phyloP scores from a whole-genome alignment of 2,329 filamentous ascomycete genomes.

The Orbilia brochopaga region DNA sequence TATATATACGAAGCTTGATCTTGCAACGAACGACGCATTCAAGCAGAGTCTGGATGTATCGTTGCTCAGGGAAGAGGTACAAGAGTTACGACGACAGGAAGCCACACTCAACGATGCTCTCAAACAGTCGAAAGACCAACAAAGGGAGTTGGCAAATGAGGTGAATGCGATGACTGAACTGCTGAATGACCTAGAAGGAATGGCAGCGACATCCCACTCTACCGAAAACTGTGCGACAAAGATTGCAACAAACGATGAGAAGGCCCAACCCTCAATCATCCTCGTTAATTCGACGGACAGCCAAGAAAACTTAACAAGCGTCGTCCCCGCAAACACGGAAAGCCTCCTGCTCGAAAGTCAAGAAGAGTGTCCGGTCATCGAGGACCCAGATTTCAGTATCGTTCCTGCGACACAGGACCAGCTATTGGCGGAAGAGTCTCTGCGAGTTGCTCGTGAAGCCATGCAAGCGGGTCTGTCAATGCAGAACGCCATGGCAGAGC shows the following conservation, averaged over 20 bases:
- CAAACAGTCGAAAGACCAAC: no score
- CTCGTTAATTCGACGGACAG: background rate
- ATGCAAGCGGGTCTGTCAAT: background rate
- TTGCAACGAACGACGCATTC: no score
- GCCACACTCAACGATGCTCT: no score
- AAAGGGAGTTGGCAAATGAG: background rate
- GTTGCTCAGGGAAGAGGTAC: no score
- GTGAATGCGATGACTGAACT: background rate
- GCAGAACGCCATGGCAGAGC: background rate
- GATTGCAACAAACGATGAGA: background rate
- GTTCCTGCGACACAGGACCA: background rate
- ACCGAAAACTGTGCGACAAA: background rate
- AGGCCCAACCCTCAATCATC: background rate
- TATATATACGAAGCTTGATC: background rate
- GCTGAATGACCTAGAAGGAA: background rate
- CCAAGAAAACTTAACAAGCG: background rate
- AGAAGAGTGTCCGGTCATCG: background rate
- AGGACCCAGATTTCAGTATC: background rate
- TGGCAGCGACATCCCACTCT: background rate
- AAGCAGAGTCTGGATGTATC: no score
- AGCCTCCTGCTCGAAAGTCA: background rate
- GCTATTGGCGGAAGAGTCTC: background rate
- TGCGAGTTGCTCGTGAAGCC: background rate
- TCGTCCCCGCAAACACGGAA: background rate
- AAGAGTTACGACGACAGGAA: no score